These are phyloP conservation scores for Austroboletus novae-zelandiae DNA, from an alignment of 1,284 basidiomycete genomes.

Conservation along the genomic window DNA sequence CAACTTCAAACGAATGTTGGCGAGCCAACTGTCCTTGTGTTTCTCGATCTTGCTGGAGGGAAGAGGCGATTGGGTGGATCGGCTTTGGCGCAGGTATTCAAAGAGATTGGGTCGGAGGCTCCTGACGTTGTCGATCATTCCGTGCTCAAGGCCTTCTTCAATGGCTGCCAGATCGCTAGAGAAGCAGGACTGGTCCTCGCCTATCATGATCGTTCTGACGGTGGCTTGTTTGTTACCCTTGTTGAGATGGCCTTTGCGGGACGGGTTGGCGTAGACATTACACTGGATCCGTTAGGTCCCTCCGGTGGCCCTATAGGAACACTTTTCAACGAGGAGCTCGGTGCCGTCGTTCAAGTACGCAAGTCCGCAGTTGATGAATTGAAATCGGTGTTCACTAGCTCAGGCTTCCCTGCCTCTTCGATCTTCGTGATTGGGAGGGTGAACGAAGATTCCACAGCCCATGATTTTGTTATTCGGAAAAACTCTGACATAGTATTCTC, in stretches of 20 bases:
- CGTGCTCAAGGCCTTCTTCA: slow-evolving; percentile 81
- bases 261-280: slow-evolving; percentile 72
- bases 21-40: slow-evolving; percentile 74
- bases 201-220: slow-evolving; percentile 98
- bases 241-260: slow-evolving; percentile 98
- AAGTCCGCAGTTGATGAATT: slow-evolving; percentile 60
- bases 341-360: slow-evolving; percentile 88
- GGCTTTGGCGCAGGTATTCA: slow-evolving; percentile 92
- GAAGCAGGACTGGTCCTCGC: slow-evolving; percentile 75
- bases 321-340: slow-evolving; percentile 96
- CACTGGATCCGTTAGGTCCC: slow-evolving; percentile 57
- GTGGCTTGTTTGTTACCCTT: slow-evolving; percentile 88
- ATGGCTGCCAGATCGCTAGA: slow-evolving; percentile 71
- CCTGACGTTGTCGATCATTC: slow-evolving; percentile 87
- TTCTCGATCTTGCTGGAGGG: slow-evolving; percentile 87
- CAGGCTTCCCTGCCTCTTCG: slow-evolving; percentile 70
- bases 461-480: slow-evolving; percentile 63
- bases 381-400: slow-evolving; percentile 57
- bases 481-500: slow-evolving; percentile 58
- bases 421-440: slow-evolving; percentile 80
- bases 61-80: slow-evolving; percentile 92
- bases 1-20: slow-evolving; percentile 69
- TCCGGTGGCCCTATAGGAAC: slow-evolving; percentile 59
- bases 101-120: slow-evolving; percentile 83
- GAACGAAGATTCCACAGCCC: slow-evolving; percentile 49